Conservation (phyloP, 1,139 yeast genomes). For the Geotrichum cucujoidarum region DNA sequence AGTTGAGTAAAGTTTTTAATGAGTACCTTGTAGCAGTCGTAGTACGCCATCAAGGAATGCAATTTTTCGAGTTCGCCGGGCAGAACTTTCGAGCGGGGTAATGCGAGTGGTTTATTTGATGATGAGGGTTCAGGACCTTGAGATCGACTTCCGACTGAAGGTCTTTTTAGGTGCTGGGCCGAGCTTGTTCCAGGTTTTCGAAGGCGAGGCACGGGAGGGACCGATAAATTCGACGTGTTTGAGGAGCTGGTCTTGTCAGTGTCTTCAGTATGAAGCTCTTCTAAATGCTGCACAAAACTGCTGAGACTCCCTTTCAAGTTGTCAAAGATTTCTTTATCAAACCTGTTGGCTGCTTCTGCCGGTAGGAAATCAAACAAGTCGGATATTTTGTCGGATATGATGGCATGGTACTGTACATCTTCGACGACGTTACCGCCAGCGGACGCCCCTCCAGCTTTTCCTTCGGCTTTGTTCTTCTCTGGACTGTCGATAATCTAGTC, state of each 20-base stretch:
- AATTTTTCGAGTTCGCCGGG: background rate
- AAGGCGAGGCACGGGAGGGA: slow-evolving; percentile 5
- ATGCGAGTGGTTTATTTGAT: background rate
- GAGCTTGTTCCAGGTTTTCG: too few relatives aligned
- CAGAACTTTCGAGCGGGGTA: background rate
- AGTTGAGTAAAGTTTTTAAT: slow-evolving; percentile 1
- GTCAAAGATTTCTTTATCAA: background rate
- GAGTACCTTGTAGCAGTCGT: slow-evolving; percentile 9
- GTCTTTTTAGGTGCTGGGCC: too few relatives aligned
- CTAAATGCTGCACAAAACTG: background rate
- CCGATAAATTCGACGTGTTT: background rate
- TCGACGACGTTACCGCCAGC: too few relatives aligned
- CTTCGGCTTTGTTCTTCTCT: too few relatives aligned
- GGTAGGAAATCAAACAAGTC: background rate
- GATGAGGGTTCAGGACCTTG: background rate
- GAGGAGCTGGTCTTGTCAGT: background rate
- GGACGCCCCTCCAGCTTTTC: too few relatives aligned
- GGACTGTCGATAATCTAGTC: too few relatives aligned
- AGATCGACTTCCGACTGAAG: too few relatives aligned
- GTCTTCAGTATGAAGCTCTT: background rate
- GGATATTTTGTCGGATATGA: background rate
- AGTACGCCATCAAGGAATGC: slow-evolving; percentile 1
- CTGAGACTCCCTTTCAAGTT: slow-evolving; percentile 1
- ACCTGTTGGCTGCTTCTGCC: background rate
- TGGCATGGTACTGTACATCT: background rate